phyloP scores from a whole-genome alignment of 2,329 filamentous ascomycete genomes.

The Penicillium sp. region DNA sequence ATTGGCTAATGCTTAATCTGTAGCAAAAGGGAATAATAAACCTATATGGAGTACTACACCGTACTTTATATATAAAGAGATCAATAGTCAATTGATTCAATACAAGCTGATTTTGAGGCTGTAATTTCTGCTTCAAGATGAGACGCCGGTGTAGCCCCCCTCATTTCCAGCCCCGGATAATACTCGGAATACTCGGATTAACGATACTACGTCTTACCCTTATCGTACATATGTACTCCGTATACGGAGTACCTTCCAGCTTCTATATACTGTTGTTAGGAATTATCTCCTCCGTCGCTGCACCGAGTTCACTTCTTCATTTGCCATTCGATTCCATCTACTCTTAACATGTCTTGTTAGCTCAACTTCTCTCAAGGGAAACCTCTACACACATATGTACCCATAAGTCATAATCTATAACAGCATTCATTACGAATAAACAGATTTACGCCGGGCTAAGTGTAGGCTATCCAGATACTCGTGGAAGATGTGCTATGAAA shows the following conservation, averaged over 20 bases:
- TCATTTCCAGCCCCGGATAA: conserved; percentile 7
- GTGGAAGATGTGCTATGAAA: not conserved
- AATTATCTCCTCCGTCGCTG: not conserved
- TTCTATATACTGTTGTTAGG: not conserved
- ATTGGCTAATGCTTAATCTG: conserved; percentile 3
- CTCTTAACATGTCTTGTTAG: not conserved
- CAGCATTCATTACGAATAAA: not conserved
- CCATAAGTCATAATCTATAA: not conserved
- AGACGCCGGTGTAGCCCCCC: conserved; percentile 3
- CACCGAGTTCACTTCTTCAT: not conserved
- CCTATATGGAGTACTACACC: no score
- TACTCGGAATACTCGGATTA: conserved; percentile 3
- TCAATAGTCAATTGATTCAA: not conserved
- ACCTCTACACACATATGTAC: not conserved
- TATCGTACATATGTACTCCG: not conserved
- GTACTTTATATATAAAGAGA: not conserved
- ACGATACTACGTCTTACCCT: not conserved
- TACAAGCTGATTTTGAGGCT: not conserved
- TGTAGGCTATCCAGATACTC: not conserved
- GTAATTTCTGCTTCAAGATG: conserved; percentile 6
- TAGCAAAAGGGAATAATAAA: not conserved
- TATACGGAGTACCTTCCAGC: not conserved
- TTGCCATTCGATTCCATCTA: not conserved
- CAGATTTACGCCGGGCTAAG: not conserved
- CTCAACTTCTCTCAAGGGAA: not conserved